Percentiles rank a stretch among this genome's conserved stretches.
Evolutionary conservation across 257 asterid species (phyloP).

Genomic region (Solanum virginianum): DNA sequence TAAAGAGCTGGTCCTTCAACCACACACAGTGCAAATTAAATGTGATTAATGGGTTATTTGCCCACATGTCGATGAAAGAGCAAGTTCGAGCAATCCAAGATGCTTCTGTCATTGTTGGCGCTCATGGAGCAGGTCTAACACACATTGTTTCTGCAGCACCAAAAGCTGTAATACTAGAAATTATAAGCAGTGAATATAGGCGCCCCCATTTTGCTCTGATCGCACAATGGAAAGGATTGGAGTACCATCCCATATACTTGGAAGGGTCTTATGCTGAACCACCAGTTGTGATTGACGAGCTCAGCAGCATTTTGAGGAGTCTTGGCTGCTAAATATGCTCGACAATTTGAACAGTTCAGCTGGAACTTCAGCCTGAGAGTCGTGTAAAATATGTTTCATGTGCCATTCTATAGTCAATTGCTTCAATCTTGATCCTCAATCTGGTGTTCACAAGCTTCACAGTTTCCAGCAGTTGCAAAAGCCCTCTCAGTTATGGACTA

Average conservation of each 20-base stretch:
- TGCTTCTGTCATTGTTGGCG: constrained; percentile 75
- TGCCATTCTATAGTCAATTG: neutral
- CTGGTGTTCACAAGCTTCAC: neutral
- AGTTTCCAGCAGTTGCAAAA: neutral
- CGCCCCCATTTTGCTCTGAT: constrained; percentile 83
- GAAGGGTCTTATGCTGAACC: constrained; percentile 55
- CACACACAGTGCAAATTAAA: constrained; percentile 39
- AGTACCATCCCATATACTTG: constrained; percentile 63
- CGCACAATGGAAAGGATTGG: constrained; percentile 87
- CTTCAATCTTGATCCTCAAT: neutral
- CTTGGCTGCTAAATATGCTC: constrained; percentile 36
- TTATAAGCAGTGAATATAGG: constrained; percentile 57
- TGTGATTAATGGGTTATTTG: constrained; percentile 72
- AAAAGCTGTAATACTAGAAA: constrained; percentile 57
- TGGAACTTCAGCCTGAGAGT: neutral
- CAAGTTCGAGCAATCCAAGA: constrained; percentile 84
- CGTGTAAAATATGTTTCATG: neutral
- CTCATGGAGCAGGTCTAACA: constrained; percentile 98
- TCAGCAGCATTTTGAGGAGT: constrained; percentile 39
- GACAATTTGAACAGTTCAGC: neutral
- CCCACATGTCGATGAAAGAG: constrained; percentile 95
- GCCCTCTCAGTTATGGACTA: neutral
- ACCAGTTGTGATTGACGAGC: constrained; percentile 32
- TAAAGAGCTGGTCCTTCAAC: constrained; percentile 51
- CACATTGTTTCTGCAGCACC: constrained; percentile 71